phyloP scores from a whole-genome alignment of 208 protist species.

The Acanthamoeba rhysodes region DNA sequence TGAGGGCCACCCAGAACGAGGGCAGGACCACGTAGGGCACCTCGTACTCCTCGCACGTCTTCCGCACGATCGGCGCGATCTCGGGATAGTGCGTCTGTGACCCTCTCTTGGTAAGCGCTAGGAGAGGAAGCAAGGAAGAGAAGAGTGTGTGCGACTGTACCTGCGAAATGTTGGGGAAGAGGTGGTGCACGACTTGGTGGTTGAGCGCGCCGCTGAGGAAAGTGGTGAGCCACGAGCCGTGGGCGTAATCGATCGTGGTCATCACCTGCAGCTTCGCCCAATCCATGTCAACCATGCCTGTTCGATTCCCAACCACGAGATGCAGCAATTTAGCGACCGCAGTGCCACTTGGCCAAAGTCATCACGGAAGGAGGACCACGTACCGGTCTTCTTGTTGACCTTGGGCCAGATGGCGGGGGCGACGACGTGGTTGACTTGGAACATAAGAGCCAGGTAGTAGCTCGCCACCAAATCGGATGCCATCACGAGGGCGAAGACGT shows the following conservation, averaged over 20 bases:
- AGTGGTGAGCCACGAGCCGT: conserved; percentile 81
- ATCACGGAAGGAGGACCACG: not conserved
- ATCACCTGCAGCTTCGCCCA: conserved; percentile 85
- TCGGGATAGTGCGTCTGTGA: conserved; percentile 85
- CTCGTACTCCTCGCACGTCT: conserved; percentile 83
- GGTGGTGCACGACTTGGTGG: conserved; percentile 85
- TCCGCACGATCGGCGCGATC: conserved; percentile 83
- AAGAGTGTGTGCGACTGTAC: not conserved
- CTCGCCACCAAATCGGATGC: conserved; percentile 79
- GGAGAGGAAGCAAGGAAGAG: not conserved
- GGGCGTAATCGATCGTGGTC: conserved; percentile 87
- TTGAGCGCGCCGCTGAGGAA: conserved; percentile 86
- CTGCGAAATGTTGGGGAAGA: conserved; percentile 80
- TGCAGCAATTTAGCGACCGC: not conserved
- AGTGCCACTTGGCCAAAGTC: not conserved
- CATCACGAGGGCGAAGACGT: conserved; percentile 75
- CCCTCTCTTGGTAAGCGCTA: not conserved
- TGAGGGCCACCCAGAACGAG: conserved; percentile 50
- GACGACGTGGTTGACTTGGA: conserved; percentile 88
- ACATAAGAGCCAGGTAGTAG: conserved; percentile 85
- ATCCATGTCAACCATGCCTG: conserved; percentile 79
- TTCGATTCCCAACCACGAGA: not conserved
- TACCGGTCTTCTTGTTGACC: conserved; percentile 64
- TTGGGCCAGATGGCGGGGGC: conserved; percentile 79
- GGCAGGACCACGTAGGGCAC: conserved; percentile 81